A percentile compares a stretch with the other conserved stretches of the same genome.
These are phyloP conservation scores for Angomonas ambiguus DNA, from an alignment of 208 protist species.

Conservation along the genomic window DNA sequence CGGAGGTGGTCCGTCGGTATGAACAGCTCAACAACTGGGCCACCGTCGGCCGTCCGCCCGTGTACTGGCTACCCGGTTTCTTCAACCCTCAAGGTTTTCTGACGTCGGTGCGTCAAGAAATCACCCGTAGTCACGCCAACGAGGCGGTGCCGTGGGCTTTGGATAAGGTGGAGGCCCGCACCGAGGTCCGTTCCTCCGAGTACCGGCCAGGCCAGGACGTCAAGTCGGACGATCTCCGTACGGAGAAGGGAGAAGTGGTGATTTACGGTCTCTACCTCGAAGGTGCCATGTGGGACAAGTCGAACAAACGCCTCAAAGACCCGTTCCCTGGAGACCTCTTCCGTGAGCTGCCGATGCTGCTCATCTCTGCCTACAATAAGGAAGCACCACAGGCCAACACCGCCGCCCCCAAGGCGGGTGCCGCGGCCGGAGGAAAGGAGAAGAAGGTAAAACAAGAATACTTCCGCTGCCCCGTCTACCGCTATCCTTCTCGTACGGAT, in stretches of 20 bases:
- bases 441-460: slow-evolving; percentile 87
- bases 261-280: slow-evolving; percentile 98
- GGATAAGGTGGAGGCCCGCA: slow-evolving; percentile 94
- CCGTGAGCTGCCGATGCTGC: slow-evolving; percentile 94
- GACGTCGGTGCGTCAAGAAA: slow-evolving; percentile 98
- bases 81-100: slow-evolving; percentile 99
- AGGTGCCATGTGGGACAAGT: slow-evolving; percentile 96
- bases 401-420: slow-evolving; percentile 57
- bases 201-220: slow-evolving; percentile 91
- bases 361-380: slow-evolving; percentile 92
- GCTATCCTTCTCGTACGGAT: slow-evolving; percentile 93
- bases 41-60: slow-evolving; percentile 81
- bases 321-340: slow-evolving; percentile 94
- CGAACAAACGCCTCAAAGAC: slow-evolving; percentile 90
- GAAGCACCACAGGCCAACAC: slow-evolving; percentile 58
- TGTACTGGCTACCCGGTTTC: slow-evolving; percentile 98
- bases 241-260: slow-evolving; percentile 95
- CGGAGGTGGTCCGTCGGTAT: slow-evolving; percentile 91
- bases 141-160: slow-evolving; percentile 94
- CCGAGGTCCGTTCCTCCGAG: slow-evolving; percentile 93
- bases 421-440: slow-evolving; percentile 45
- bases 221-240: slow-evolving; percentile 85
- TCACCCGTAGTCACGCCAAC: slow-evolving; percentile 87
- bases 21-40: slow-evolving; percentile 96
- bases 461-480: slow-evolving; percentile 98